phyloP scores from a whole-genome alignment of 2,329 filamentous ascomycete genomes.

The Alternaria consortialis region DNA sequence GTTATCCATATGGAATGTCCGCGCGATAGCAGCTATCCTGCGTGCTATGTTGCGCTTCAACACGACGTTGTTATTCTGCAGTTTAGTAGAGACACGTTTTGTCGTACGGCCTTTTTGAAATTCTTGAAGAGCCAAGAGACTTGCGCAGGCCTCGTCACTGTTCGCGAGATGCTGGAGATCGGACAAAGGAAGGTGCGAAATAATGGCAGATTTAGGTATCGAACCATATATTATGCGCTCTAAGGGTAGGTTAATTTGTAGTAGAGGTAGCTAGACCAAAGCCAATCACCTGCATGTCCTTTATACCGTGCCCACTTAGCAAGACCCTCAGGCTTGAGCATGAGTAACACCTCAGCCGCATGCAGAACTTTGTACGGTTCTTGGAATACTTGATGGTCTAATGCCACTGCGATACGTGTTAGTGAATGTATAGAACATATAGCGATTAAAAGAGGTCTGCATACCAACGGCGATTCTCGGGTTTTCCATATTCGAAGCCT shows the following conservation, averaged over 20 bases:
- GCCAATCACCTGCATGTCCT: slow-evolving; percentile 3
- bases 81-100: background rate
- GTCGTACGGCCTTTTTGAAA: background rate
- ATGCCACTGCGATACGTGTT: background rate
- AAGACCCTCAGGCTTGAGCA: background rate
- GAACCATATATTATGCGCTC: slow-evolving; percentile 7
- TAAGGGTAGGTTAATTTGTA: background rate
- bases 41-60: background rate
- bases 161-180: background rate
- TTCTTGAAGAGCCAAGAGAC: background rate
- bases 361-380: background rate
- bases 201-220: background rate
- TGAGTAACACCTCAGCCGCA: background rate
- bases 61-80: background rate
- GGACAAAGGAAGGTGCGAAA: background rate
- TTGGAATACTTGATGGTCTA: background rate
- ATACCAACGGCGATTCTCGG: slow-evolving; percentile 9
- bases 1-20: slow-evolving; percentile 8
- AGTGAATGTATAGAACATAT: background rate
- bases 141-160: background rate
- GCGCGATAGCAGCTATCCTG: background rate
- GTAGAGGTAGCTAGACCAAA: no score
- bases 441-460: no score
- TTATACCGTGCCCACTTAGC: slow-evolving; percentile 13
- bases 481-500: slow-evolving; percentile 10